Evolutionary conservation across 1,284 basidiomycete species (phyloP).

Genomic region (Rhizopogon hawkerae): DNA sequence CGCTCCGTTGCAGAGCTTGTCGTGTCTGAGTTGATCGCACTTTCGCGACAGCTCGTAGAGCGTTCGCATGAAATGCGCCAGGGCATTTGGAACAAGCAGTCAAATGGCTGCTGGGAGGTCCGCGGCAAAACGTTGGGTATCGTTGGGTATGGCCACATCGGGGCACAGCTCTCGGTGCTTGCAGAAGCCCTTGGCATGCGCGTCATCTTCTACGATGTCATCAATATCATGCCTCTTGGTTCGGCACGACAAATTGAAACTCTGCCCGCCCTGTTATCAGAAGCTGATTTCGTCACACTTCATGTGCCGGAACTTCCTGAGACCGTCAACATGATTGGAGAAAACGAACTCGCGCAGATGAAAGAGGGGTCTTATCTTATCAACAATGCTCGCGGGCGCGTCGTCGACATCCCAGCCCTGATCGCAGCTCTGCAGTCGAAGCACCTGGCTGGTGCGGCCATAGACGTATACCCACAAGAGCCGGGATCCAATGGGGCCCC

Average conservation of each 20-base stretch:
- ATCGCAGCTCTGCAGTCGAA: constrained; percentile 74
- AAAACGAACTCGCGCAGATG: constrained; percentile 78
- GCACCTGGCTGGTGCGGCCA: constrained; percentile 87
- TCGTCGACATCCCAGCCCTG: constrained; percentile 92
- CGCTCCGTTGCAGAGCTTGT: constrained; percentile 99
- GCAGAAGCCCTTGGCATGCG: constrained; percentile 96
- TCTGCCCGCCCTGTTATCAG: constrained; percentile 68
- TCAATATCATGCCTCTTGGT: constrained; percentile 98
- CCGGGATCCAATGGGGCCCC: constrained; percentile 84
- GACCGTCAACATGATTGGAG: constrained; percentile 90
- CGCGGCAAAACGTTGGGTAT: constrained; percentile 98
- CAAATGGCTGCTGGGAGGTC: constrained; percentile 97
- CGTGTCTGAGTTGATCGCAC: constrained; percentile 86
- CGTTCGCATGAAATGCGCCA: constrained; percentile 81
- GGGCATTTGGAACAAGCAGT: constrained; percentile 98
- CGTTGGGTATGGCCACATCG: constrained; percentile 98
- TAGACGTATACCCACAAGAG: constrained; percentile 94
- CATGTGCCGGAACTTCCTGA: constrained; percentile 97
- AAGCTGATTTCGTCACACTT: constrained; percentile 91
- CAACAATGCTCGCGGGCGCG: constrained; percentile 95
- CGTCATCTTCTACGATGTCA: constrained; percentile 92
- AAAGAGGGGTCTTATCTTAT: constrained; percentile 94
- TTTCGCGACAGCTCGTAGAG: constrained; percentile 93
- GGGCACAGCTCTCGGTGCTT: constrained; percentile 93
- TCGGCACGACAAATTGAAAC: constrained; percentile 85